A percentile compares a stretch with the other conserved stretches of the same genome.
Evolutionary conservation across 2,329 filamentous ascomycete species (phyloP).

Genomic region (Fusarium solani-melongenae): DNA sequence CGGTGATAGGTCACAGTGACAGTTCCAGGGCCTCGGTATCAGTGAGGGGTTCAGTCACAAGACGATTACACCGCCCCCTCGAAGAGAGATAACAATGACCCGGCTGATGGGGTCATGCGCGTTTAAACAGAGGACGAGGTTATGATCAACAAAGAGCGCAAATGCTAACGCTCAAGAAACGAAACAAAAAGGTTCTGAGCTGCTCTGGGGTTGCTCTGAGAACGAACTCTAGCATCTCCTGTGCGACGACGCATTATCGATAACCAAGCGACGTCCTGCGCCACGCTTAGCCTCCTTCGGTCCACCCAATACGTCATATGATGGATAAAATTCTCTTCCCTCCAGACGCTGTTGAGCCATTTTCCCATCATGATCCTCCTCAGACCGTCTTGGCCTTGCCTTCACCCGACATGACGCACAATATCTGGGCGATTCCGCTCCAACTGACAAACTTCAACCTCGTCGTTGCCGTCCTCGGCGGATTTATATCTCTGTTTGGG

Average conservation of each 20-base stretch:
- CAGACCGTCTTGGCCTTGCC: not conserved
- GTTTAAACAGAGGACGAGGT: not conserved
- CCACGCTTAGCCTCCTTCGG: too few species aligned
- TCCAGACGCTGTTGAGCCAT: not conserved
- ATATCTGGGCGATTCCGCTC: constrained; percentile 56
- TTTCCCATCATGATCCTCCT: not conserved
- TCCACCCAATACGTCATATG: too few species aligned
- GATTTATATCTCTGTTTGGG: constrained; percentile 90
- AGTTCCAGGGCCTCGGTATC: not conserved
- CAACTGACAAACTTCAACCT: constrained; percentile 84
- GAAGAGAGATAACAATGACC: not conserved
- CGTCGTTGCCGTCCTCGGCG: constrained; percentile 81
- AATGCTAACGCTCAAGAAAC: not conserved
- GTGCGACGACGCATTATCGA: not conserved
- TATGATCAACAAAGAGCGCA: not conserved
- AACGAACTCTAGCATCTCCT: not conserved
- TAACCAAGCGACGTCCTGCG: too few species aligned
- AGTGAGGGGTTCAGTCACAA: not conserved
- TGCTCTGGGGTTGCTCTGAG: not conserved
- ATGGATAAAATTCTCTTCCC: not conserved
- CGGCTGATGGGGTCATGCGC: not conserved
- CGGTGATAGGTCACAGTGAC: not conserved
- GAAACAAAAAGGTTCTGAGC: not conserved
- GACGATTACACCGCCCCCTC: not conserved
- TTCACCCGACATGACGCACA: constrained; percentile 16